Percentiles rank a stretch among this genome's conserved stretches.
Evolutionary conservation across 1,139 yeast genomes (phyloP).

Genomic region (Spathaspora sp.): DNA sequence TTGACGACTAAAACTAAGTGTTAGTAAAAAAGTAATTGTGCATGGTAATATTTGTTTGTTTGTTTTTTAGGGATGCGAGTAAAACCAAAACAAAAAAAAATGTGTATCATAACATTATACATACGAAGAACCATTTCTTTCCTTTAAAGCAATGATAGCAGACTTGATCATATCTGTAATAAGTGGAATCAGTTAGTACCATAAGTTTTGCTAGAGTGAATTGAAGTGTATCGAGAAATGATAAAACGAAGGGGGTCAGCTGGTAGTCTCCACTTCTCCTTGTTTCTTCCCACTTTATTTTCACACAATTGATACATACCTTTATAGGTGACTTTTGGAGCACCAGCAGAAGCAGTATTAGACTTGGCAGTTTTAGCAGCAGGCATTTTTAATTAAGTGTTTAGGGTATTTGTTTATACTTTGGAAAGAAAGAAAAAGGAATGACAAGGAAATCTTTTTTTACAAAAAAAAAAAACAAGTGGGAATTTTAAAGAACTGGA

Average conservation of each 20-base stretch:
- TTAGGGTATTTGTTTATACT: background rate
- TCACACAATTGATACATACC: conserved; percentile 35
- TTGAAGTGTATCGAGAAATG: background rate
- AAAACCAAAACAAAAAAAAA: conserved; percentile 4
- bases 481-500: conserved; percentile 3
- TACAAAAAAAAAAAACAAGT: background rate
- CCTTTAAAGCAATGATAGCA: conserved; percentile 71
- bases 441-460: background rate
- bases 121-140: conserved; percentile 79
- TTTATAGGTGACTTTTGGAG: conserved; percentile 48
- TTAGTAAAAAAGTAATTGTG: conserved; percentile 14
- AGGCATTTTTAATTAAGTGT: conserved; percentile 22
- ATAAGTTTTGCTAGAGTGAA: background rate
- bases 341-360: conserved; percentile 26
- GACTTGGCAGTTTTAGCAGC: conserved; percentile 25
- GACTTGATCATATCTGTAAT: conserved; percentile 68
- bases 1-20: conserved; percentile 51
- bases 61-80: conserved; percentile 4
- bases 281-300: background rate
- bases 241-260: background rate
- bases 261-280: conserved; percentile 5
- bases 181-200: background rate
- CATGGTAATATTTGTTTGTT: background rate
- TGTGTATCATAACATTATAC: conserved; percentile 19
- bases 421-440: conserved; percentile 3